phyloP scores from a whole-genome alignment of 805 yeast species.

The Schizosaccharomyces osmophilus region DNA sequence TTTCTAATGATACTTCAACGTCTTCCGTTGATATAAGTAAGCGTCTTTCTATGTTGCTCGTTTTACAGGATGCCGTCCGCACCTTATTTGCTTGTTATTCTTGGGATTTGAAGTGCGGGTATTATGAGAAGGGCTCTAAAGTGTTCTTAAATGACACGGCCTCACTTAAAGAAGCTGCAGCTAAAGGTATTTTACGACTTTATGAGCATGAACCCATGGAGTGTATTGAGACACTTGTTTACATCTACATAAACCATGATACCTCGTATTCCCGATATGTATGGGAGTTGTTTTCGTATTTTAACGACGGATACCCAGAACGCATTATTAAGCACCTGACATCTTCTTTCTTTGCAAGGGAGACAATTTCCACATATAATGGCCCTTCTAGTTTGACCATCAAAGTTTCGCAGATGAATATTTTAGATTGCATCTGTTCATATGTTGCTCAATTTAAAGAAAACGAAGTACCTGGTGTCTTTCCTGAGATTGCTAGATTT shows the following conservation, averaged over 20 bases:
- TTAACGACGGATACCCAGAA: background rate
- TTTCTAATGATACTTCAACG: constrained; percentile 39
- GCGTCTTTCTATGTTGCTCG: constrained; percentile 17
- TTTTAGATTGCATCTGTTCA: constrained; percentile 1
- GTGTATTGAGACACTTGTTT: background rate
- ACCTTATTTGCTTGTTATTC: background rate
- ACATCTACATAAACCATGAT: background rate
- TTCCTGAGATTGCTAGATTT: background rate
- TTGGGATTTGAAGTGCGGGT: background rate
- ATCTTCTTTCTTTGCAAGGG: background rate
- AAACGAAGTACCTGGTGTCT: background rate
- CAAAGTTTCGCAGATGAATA: constrained; percentile 3
- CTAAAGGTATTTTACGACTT: constrained; percentile 29
- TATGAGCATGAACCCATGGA: constrained; percentile 10
- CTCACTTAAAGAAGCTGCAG: constrained; percentile 18
- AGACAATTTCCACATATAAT: background rate
- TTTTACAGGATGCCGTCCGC: background rate
- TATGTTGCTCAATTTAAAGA: constrained; percentile 1
- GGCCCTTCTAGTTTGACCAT: background rate
- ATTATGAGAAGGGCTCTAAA: background rate
- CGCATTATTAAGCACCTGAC: background rate
- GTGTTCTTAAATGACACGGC: background rate
- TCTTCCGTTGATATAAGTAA: constrained; percentile 18
- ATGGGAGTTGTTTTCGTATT: background rate
- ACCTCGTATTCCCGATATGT: background rate